These are phyloP conservation scores for Lepidium campestre DNA, from an alignment of 441 rosid genomes.

Conservation along the genomic window DNA sequence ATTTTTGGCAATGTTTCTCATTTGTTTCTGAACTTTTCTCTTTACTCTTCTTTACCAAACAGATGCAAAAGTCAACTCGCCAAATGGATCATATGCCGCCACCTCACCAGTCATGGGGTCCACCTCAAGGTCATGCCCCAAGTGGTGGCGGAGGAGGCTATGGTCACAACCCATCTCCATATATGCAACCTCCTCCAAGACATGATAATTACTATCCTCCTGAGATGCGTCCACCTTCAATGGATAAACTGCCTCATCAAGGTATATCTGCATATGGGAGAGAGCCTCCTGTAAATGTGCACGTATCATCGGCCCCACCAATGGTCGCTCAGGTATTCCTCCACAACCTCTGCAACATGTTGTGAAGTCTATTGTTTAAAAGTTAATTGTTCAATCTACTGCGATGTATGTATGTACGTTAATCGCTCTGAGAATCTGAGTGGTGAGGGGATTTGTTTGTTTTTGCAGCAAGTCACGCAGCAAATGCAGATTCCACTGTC, in stretches of 20 bases:
- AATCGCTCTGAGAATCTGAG: conserved; percentile 3
- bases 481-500: conserved; percentile 93
- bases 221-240: conserved; percentile 65
- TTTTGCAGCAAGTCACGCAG: conserved; percentile 62
- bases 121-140: conserved; percentile 81
- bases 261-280: conserved; percentile 95
- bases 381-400: neutral
- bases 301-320: conserved; percentile 67
- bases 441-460: neutral
- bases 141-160: conserved; percentile 66
- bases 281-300: conserved; percentile 69
- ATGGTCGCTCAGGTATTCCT: conserved; percentile 78
- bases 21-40: neutral
- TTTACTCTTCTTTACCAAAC: conserved; percentile 9
- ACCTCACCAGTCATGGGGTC: conserved; percentile 88
- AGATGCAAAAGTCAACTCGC: conserved; percentile 81
- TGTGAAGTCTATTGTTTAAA: neutral
- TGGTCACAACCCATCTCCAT: conserved; percentile 68
- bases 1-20: neutral
- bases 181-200: conserved; percentile 72
- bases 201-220: conserved; percentile 74
- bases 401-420: neutral
- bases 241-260: conserved; percentile 92
- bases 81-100: conserved; percentile 86
- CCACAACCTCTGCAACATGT: neutral